Percentiles rank a stretch among this genome's conserved stretches.
Evolutionary conservation across 441 rosid species (phyloP).

Genomic region (Croton setiger): DNA sequence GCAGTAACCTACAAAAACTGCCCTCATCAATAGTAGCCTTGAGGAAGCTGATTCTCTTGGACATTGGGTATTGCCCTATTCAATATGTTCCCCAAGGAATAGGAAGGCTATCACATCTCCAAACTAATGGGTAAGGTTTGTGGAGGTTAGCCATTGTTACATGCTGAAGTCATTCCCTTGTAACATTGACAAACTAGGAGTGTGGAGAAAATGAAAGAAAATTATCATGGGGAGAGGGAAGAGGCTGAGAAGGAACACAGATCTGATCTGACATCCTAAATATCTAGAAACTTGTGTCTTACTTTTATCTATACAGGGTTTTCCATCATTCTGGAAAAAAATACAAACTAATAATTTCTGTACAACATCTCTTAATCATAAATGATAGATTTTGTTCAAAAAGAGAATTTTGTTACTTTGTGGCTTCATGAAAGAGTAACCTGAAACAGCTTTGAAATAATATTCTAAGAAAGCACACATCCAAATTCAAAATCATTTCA

Average conservation of each 20-base stretch:
- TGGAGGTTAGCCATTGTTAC: conserved; percentile 15
- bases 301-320: neutral
- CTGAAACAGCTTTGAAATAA: neutral
- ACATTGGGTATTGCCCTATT: conserved; percentile 2
- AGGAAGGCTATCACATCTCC: conserved; percentile 8
- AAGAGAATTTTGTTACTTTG: neutral
- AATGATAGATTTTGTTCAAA: neutral
- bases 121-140: neutral
- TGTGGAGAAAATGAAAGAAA: conserved; percentile 3
- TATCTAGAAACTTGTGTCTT: neutral
- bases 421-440: neutral
- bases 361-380: neutral
- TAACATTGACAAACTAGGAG: conserved; percentile 1
- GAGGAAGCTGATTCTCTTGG: conserved; percentile 12
- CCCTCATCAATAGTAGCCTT: conserved; percentile 1
- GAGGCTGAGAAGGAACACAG: neutral
- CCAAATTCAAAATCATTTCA: neutral
- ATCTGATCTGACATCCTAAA: neutral
- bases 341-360: neutral
- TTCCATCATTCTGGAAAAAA: neutral
- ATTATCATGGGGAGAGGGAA: neutral
- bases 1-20: conserved; percentile 4
- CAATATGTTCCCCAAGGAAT: conserved; percentile 2
- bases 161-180: conserved; percentile 14
- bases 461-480: neutral